Evolutionary conservation across 2,329 filamentous ascomycete genomes (phyloP).

Genomic region (Fusarium continuum): DNA sequence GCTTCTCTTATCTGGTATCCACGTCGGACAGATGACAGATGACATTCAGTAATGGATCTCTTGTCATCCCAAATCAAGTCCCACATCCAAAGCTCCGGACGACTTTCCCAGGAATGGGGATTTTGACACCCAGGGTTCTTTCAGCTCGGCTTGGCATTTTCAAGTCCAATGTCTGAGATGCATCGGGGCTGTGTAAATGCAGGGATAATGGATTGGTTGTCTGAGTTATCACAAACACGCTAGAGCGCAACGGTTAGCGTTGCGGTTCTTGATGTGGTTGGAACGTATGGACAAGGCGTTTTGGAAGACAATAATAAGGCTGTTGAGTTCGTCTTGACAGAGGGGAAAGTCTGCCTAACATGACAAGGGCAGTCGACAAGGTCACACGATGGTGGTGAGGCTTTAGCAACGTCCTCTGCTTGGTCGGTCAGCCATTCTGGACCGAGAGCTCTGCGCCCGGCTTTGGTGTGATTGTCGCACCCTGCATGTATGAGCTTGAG

Average conservation of each 20-base stretch:
- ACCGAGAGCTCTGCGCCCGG: conserved; percentile 32
- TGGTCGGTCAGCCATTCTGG: conserved; percentile 10
- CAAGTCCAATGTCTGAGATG: conserved; percentile 8
- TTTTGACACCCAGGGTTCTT: conserved; percentile 5
- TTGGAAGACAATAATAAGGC: conserved; percentile 23
- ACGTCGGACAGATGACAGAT: background rate
- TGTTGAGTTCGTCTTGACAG: conserved; percentile 4
- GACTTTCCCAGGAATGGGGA: conserved; percentile 14
- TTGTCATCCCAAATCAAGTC: conserved; percentile 4
- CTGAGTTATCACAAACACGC: conserved; percentile 16
- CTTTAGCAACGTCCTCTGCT: conserved; percentile 4
- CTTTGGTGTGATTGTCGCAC: conserved; percentile 27
- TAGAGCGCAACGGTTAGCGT: conserved; percentile 26
- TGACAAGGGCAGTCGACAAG: background rate
- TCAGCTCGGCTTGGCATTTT: conserved; percentile 38
- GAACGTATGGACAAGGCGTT: conserved; percentile 36
- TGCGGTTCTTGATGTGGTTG: conserved; percentile 3
- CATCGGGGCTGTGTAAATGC: conserved; percentile 36
- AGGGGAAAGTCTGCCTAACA: conserved; percentile 29
- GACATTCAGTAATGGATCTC: conserved; percentile 11
- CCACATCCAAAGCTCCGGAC: background rate
- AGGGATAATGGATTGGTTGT: conserved; percentile 30
- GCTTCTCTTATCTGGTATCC: background rate
- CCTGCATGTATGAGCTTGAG: conserved; percentile 6
- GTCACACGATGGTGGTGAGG: conserved; percentile 35